A percentile compares a stretch with the other conserved stretches of the same genome.
Evolutionary conservation across 2,329 filamentous ascomycete genomes (phyloP).

Genomic region (Clarireedia paspali): DNA sequence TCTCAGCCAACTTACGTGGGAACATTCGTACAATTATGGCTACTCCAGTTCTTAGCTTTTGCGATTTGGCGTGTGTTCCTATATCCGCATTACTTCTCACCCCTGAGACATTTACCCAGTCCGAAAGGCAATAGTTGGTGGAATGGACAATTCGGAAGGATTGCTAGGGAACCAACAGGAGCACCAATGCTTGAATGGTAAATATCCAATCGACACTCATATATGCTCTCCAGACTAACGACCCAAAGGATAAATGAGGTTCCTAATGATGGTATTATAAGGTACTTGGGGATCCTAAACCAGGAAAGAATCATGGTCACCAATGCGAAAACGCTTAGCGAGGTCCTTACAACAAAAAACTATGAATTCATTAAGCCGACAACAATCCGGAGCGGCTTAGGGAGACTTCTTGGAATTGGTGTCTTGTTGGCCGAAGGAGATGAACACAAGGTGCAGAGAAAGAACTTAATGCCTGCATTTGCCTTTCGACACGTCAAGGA

Average conservation of each 20-base stretch:
- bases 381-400: conserved; percentile 46
- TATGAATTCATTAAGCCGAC: conserved; percentile 64
- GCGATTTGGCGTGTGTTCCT: conserved; percentile 39
- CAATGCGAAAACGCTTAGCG: conserved; percentile 57
- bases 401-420: conserved; percentile 60
- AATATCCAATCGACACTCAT: neutral
- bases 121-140: conserved; percentile 38
- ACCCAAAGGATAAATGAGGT: conserved; percentile 46
- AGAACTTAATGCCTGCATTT: conserved; percentile 75
- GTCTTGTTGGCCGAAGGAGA: conserved; percentile 82
- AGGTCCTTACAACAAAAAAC: conserved; percentile 60
- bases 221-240: neutral
- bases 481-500: conserved; percentile 80
- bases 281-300: conserved; percentile 57
- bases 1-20: conserved; percentile 28
- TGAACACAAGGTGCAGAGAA: conserved; percentile 76
- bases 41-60: conserved; percentile 30
- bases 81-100: conserved; percentile 51
- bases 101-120: conserved; percentile 48
- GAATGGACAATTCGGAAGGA: conserved; percentile 36
- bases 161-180: conserved; percentile 34
- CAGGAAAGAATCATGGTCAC: conserved; percentile 54
- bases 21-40: conserved; percentile 35
- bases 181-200: conserved; percentile 32
- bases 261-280: conserved; percentile 61